A percentile compares a stretch with the other conserved stretches of the same genome.
phyloP scores from a whole-genome alignment of 441 rosid species.

The Brassica hybrid region DNA sequence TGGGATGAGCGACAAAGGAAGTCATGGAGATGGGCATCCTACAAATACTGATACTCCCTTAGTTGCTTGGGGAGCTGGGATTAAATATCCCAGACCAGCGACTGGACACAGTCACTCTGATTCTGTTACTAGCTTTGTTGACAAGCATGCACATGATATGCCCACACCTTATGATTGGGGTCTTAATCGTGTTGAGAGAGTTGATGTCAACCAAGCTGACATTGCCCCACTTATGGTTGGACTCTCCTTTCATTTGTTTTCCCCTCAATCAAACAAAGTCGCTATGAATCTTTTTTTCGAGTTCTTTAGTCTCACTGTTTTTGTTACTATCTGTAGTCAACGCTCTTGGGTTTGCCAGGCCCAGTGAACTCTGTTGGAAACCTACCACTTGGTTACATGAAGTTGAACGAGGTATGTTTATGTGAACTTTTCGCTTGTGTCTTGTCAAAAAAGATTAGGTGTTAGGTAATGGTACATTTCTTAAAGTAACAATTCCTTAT shows the following conservation, averaged over 20 bases:
- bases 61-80: slow-evolving; percentile 98
- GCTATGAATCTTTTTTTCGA: slow-evolving; percentile 24
- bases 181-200: slow-evolving; percentile 78
- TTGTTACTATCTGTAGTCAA: slow-evolving; percentile 60
- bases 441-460: slow-evolving; percentile 20
- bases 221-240: slow-evolving; percentile 93
- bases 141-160: slow-evolving; percentile 86
- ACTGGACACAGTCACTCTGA: slow-evolving; percentile 54
- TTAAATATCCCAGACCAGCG: slow-evolving; percentile 65
- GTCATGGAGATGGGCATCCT: slow-evolving; percentile 99
- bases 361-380: slow-evolving; percentile 97
- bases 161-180: slow-evolving; percentile 93
- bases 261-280: slow-evolving; percentile 3
- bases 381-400: slow-evolving; percentile 81
- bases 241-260: slow-evolving; percentile 20
- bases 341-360: slow-evolving; percentile 92
- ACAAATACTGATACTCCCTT: slow-evolving; percentile 96
- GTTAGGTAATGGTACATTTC: slow-evolving; percentile 9
- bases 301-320: slow-evolving; percentile 39
- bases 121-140: slow-evolving; percentile 68
- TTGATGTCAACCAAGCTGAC: slow-evolving; percentile 99
- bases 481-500: slow-evolving; percentile 10
- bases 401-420: slow-evolving; percentile 72
- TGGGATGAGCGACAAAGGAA: slow-evolving; percentile 99
- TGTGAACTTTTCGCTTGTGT: slow-evolving; percentile 21